phyloP scores from a whole-genome alignment of 768 basidiomycete species.

The Dentipellis fragilis region DNA sequence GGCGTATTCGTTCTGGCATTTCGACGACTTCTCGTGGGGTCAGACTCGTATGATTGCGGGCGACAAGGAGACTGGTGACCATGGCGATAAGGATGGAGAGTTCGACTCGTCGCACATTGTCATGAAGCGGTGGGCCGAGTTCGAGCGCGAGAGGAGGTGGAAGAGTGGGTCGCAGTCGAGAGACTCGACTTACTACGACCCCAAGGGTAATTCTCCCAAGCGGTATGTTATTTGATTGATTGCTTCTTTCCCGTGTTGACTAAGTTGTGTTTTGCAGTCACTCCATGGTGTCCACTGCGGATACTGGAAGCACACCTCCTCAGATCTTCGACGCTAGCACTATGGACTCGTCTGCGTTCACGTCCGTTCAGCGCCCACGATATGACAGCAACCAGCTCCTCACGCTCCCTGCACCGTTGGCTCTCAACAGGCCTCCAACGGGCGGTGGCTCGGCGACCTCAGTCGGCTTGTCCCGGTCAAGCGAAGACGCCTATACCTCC shows the following conservation, averaged over 20 bases:
- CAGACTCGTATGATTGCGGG: conserved; percentile 73
- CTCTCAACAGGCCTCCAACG: conserved; percentile 38
- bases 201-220: conserved; percentile 33
- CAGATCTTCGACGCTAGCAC: conserved; percentile 49
- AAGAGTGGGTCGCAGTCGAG: conserved; percentile 78
- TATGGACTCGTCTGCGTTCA: conserved; percentile 41
- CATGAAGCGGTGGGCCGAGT: conserved; percentile 99
- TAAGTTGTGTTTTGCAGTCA: conserved; percentile 37
- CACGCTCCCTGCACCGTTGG: conserved; percentile 67
- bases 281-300: conserved; percentile 71
- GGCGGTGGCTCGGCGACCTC: conserved; percentile 25
- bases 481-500: conserved; percentile 30
- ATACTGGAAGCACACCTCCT: conserved; percentile 50
- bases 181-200: conserved; percentile 63
- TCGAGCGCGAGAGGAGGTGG: conserved; percentile 92
- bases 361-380: conserved; percentile 36
- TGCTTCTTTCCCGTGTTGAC: neutral
- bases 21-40: conserved; percentile 98
- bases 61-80: conserved; percentile 39
- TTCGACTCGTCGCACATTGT: conserved; percentile 96
- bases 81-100: conserved; percentile 93
- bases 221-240: conserved; percentile 36
- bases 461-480: conserved; percentile 15
- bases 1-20: conserved; percentile 97
- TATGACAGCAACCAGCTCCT: conserved; percentile 64